A percentile compares a stretch with the other conserved stretches of the same genome.
These are phyloP conservation scores for Babjeviella inositovora DNA, from an alignment of 805 yeast genomes.

Conservation along the genomic window DNA sequence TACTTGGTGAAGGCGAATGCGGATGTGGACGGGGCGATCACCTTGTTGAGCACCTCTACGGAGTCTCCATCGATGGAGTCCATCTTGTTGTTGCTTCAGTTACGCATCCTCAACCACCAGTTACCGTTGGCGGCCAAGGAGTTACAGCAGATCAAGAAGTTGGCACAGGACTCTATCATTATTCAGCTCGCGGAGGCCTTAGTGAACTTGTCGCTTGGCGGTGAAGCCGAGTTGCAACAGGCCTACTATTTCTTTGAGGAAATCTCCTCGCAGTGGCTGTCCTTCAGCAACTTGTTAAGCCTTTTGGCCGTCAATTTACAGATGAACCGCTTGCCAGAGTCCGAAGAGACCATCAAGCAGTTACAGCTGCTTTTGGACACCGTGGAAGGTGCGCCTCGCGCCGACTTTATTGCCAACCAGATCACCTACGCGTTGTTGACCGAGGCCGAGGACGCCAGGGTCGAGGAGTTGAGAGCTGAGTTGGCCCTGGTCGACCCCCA, in stretches of 20 bases:
- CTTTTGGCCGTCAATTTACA: constrained; percentile 66
- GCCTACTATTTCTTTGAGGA: constrained; percentile 68
- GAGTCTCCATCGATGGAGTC: constrained; percentile 20
- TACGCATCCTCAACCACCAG: constrained; percentile 21
- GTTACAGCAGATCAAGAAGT: constrained; percentile 22
- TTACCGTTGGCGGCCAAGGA: constrained; percentile 27
- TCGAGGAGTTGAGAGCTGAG: constrained; percentile 23
- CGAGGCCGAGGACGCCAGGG: constrained; percentile 17
- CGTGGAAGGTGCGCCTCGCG: constrained; percentile 19
- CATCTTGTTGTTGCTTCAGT: constrained; percentile 16
- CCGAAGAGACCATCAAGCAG: constrained; percentile 42
- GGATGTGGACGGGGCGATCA: constrained; percentile 23
- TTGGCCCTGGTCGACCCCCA: constrained; percentile 30
- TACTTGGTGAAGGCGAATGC: constrained; percentile 18
- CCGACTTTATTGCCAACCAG: constrained; percentile 45
- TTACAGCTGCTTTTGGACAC: constrained; percentile 25
- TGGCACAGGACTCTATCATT: constrained; percentile 58
- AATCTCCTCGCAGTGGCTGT: constrained; percentile 38
- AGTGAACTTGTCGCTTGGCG: constrained; percentile 25
- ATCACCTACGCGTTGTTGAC: constrained; percentile 45
- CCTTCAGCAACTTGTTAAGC: constrained; percentile 36
- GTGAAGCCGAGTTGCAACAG: constrained; percentile 19
- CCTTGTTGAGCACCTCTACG: constrained; percentile 12
- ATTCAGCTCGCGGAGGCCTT: constrained; percentile 73
- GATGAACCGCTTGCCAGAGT: constrained; percentile 70